Evolutionary conservation across 75 land plant species (phyloP).

Genomic region (Ceratopteris richardii): DNA sequence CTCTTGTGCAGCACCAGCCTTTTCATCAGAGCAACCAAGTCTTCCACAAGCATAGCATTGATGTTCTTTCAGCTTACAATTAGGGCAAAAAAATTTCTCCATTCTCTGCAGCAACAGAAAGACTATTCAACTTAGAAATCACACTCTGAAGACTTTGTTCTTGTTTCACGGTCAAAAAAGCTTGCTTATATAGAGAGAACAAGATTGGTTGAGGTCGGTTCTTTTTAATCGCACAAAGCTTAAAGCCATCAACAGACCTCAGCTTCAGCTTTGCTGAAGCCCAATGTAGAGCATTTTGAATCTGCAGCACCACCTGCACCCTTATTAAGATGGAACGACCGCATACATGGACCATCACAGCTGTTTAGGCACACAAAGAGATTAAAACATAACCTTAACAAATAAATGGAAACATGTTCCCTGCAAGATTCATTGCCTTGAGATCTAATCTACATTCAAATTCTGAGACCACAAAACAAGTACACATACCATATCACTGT

Average conservation of each 20-base stretch:
- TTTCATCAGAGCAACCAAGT: conserved; percentile 65
- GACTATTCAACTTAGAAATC: no score
- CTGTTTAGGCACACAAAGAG: conserved; percentile 24
- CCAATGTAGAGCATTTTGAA: conserved; percentile 43
- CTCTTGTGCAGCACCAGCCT: conserved; percentile 14
- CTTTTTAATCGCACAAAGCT: no score
- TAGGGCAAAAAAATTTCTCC: conserved; percentile 46
- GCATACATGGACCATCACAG: conserved; percentile 83
- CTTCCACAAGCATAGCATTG: conserved; percentile 77
- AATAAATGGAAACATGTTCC: background rate
- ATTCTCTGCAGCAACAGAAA: conserved; percentile 28
- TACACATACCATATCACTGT: conserved; percentile 39
- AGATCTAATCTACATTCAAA: background rate
- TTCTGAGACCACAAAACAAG: background rate
- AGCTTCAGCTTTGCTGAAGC: conserved; percentile 40
- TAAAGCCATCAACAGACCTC: conserved; percentile 25
- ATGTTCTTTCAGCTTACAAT: conserved; percentile 55
- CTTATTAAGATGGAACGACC: conserved; percentile 75
- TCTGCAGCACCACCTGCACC: conserved; percentile 40
- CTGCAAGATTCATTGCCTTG: no score
- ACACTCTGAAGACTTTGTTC: no score
- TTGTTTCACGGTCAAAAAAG: no score
- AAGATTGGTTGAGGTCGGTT: no score
- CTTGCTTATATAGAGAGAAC: no score
- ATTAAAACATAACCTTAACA: no score